Conservation (phyloP, 495 filamentous ascomycete genomes). For the Podospora appendiculata region DNA sequence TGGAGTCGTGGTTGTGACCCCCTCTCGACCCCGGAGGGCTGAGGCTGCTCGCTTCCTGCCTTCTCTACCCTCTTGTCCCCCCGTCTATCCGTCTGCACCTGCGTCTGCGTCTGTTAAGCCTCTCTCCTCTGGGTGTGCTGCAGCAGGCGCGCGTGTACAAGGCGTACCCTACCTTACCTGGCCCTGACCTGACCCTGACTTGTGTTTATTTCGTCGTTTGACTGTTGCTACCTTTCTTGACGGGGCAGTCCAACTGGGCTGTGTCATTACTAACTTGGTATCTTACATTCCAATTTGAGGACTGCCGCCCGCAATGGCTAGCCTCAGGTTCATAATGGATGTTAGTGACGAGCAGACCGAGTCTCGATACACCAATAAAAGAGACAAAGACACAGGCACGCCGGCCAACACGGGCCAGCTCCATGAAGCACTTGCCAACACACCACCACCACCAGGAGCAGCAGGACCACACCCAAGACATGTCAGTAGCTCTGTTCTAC, state of each 20-base stretch:
- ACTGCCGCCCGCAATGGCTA: constrained; percentile 36
- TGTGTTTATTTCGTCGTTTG: constrained; percentile 15
- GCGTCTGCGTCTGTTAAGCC: constrained; percentile 1
- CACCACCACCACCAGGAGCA: neutral
- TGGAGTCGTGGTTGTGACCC: constrained; percentile 3
- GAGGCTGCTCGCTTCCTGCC: neutral
- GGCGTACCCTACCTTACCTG: constrained; percentile 8
- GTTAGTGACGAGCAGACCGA: constrained; percentile 29
- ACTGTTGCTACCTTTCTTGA: constrained; percentile 23
- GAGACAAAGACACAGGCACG: constrained; percentile 29
- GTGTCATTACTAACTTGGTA: constrained; percentile 30
- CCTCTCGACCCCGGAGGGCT: neutral
- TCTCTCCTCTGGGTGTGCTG: constrained; percentile 4
- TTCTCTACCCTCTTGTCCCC: neutral
- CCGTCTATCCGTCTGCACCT: neutral
- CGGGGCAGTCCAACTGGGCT: constrained; percentile 24
- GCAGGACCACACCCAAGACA: constrained; percentile 10
- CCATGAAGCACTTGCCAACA: constrained; percentile 9
- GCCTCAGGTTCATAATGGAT: constrained; percentile 43
- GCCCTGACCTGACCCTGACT: constrained; percentile 7
- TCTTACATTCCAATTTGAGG: constrained; percentile 36
- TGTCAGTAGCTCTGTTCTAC: constrained; percentile 16
- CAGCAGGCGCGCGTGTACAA: constrained; percentile 27
- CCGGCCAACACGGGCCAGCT: constrained; percentile 19
- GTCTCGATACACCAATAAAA: constrained; percentile 28